Conservation (phyloP, 768 basidiomycete species). For the Boletus barrowsii region DNA sequence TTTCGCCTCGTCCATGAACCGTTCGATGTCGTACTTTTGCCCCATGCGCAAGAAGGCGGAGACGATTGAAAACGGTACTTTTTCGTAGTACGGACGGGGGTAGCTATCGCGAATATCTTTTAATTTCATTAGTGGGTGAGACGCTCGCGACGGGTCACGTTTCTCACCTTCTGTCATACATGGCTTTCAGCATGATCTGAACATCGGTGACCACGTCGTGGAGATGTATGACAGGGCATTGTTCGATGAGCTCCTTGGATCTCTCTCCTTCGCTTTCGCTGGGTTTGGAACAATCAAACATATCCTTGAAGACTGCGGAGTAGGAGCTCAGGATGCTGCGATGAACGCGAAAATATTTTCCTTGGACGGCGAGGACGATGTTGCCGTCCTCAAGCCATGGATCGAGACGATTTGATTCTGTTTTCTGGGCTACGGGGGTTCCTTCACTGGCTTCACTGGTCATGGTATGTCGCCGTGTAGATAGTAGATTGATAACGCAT, state of each 20-base stretch:
- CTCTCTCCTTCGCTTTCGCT: background rate
- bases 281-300: conserved; percentile 17
- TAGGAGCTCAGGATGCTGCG: conserved; percentile 27
- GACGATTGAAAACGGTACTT: conserved; percentile 1
- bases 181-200: conserved; percentile 14
- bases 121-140: background rate
- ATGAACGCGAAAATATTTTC: conserved; percentile 32
- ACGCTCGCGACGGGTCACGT: too few species aligned
- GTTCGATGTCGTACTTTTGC: conserved; percentile 20
- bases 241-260: conserved; percentile 8
- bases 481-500: background rate
- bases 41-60: conserved; percentile 19
- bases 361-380: conserved; percentile 25
- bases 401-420: conserved; percentile 6
- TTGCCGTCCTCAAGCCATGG: conserved; percentile 33
- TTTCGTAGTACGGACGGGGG: conserved; percentile 3
- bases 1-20: conserved; percentile 9
- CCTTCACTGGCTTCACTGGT: background rate
- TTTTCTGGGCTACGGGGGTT: background rate
- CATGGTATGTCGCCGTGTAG: background rate
- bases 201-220: conserved; percentile 13
- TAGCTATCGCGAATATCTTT: conserved; percentile 5
- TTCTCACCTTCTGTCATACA: conserved; percentile 19
- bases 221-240: conserved; percentile 22
- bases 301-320: conserved; percentile 31